Percentiles rank a stretch among this genome's conserved stretches.
Conservation (phyloP, 257 asterid species). For the Solanum chmielewskii region DNA sequence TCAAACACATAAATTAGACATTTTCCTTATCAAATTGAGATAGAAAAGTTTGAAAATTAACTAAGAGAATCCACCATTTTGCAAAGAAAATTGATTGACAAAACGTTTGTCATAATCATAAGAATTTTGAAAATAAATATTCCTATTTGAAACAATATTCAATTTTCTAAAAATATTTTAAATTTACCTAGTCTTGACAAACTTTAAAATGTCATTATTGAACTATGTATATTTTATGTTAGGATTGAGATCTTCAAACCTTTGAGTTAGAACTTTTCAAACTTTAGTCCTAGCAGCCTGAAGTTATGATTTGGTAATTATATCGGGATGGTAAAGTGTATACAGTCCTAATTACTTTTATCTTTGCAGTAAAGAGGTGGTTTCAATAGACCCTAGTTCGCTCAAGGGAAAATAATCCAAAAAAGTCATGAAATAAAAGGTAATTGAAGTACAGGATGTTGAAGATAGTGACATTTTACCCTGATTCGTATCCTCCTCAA, state of each 20-base stretch:
- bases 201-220: background rate
- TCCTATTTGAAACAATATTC: background rate
- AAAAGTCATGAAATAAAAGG: too few species aligned
- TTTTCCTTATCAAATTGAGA: background rate
- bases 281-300: background rate
- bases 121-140: background rate
- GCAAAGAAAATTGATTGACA: background rate
- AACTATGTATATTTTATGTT: background rate
- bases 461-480: too few species aligned
- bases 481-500: background rate
- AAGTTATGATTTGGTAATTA: too few species aligned
- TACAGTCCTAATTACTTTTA: background rate
- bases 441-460: too few species aligned
- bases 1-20: background rate
- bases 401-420: too few species aligned
- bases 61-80: background rate
- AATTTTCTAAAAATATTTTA: background rate
- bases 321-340: background rate
- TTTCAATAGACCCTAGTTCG: too few species aligned
- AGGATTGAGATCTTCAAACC: background rate
- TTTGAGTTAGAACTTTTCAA: background rate
- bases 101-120: background rate
- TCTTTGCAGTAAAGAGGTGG: background rate
- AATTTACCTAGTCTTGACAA: background rate
- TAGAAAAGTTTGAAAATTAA: background rate